These are phyloP conservation scores for grape (Vitis vinifera) DNA, from an alignment of 164 flowering plant genomes.

Conservation along the genomic window ASM3070453v1 NC_081809.1:23242501-23243000, in stretches of 20 bases:
- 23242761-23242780: conserved; percentile 33
- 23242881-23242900: conserved; percentile 53
- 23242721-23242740: conserved; percentile 19
- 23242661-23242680: too few species aligned
- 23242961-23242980: conserved; percentile 56
- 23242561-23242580: too few species aligned
- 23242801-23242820: conserved; percentile 61
- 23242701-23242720: too few species aligned
- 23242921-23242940: conserved; percentile 51
- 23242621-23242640: too few species aligned
- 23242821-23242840: conserved; percentile 62
- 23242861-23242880: conserved; percentile 59
- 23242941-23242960: conserved; percentile 47
- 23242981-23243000: conserved; percentile 45
- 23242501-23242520: too few species aligned
- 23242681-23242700: too few species aligned
- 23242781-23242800: conserved; percentile 41
- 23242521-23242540: too few species aligned
- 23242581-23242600: too few species aligned
- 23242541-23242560: too few species aligned
- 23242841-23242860: conserved; percentile 39
- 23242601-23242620: too few species aligned
- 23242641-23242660: too few species aligned
- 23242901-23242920: conserved; percentile 71
- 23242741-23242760: conserved; percentile 26